Conservation (phyloP, 2,329 filamentous ascomycete genomes). For the Tolypocladium cylindrosporum region DNA sequence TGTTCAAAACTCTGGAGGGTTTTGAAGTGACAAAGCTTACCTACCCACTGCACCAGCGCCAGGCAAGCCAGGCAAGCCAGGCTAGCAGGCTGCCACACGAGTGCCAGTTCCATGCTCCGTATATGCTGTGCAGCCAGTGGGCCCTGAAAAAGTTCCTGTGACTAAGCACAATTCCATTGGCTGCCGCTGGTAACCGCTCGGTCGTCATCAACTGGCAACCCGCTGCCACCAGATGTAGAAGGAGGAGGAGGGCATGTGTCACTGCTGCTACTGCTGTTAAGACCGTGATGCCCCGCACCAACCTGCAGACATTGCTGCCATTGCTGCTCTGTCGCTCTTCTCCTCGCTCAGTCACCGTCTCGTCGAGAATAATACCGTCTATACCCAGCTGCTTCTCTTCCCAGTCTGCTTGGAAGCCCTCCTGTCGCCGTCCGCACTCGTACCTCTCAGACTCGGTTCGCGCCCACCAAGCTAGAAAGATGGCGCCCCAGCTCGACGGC, state of each 20-base stretch:
- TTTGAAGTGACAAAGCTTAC: too few relatives aligned
- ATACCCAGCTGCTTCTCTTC: slow-evolving; percentile 10
- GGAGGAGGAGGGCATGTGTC: neutral
- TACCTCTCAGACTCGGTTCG: slow-evolving; percentile 46
- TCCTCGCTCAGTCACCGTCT: slow-evolving; percentile 6
- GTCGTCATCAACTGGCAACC: neutral
- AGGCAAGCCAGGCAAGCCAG: too few relatives aligned
- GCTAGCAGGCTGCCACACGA: too few relatives aligned
- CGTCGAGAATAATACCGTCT: slow-evolving; percentile 11
- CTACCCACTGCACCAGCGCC: neutral
- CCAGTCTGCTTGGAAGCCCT: slow-evolving; percentile 2
- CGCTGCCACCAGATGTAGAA: slow-evolving; percentile 4
- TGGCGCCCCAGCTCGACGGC: slow-evolving; percentile 82
- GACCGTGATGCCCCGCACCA: slow-evolving; percentile 34
- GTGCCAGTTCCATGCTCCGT: neutral
- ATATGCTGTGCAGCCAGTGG: neutral
- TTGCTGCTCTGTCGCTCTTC: slow-evolving; percentile 10
- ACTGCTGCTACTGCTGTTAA: neutral
- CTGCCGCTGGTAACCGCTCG: slow-evolving; percentile 18
- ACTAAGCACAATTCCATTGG: slow-evolving; percentile 10
- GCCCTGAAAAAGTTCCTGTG: neutral
- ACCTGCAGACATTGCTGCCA: slow-evolving; percentile 15
- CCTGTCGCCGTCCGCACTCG: slow-evolving; percentile 16
- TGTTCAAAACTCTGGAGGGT: neutral
- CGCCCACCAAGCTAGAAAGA: slow-evolving; percentile 57